phyloP scores from a whole-genome alignment of 1,284 basidiomycete species.

The Entoloma clypeatum region DNA sequence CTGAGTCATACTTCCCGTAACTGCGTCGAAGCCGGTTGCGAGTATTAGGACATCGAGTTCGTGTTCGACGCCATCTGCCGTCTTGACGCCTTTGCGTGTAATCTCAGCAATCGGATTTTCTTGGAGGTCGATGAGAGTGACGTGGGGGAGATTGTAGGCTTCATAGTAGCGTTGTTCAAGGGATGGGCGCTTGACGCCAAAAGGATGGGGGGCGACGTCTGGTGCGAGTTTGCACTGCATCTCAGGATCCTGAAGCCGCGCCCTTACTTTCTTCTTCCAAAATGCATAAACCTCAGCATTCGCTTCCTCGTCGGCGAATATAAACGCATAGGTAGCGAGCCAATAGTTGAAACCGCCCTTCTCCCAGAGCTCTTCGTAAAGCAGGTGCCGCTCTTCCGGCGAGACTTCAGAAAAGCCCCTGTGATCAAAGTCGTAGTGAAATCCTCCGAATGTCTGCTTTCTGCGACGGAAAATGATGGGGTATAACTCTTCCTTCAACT shows the following conservation, averaged over 20 bases:
- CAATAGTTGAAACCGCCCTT: constrained; percentile 24
- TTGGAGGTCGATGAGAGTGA: constrained; percentile 23
- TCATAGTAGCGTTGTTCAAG: constrained; percentile 25
- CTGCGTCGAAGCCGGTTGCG: constrained; percentile 26
- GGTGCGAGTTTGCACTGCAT: constrained; percentile 26
- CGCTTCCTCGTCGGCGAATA: constrained; percentile 18
- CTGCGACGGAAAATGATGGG: constrained; percentile 20
- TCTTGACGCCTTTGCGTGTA: constrained; percentile 22
- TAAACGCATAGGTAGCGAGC: constrained; percentile 18
- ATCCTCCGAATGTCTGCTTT: constrained; percentile 23
- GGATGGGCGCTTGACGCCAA: constrained; percentile 22
- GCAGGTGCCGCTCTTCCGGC: constrained; percentile 20
- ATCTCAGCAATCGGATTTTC: constrained; percentile 23
- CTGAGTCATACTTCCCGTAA: constrained; percentile 24
- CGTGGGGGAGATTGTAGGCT: constrained; percentile 25
- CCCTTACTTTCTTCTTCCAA: constrained; percentile 24
- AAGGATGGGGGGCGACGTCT: constrained; percentile 22
- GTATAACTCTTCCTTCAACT: constrained; percentile 20
- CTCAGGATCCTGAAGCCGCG: constrained; percentile 19
- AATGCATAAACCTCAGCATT: constrained; percentile 24
- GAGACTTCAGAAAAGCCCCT: constrained; percentile 15
- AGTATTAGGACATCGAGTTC: constrained; percentile 23
- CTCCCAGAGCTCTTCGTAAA: constrained; percentile 22
- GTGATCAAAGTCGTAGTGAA: constrained; percentile 14
- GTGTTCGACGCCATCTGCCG: constrained; percentile 20